These are phyloP conservation scores for Durusdinium trenchii DNA, from an alignment of 73 alveolate genomes.

Conservation along the genomic window DNA sequence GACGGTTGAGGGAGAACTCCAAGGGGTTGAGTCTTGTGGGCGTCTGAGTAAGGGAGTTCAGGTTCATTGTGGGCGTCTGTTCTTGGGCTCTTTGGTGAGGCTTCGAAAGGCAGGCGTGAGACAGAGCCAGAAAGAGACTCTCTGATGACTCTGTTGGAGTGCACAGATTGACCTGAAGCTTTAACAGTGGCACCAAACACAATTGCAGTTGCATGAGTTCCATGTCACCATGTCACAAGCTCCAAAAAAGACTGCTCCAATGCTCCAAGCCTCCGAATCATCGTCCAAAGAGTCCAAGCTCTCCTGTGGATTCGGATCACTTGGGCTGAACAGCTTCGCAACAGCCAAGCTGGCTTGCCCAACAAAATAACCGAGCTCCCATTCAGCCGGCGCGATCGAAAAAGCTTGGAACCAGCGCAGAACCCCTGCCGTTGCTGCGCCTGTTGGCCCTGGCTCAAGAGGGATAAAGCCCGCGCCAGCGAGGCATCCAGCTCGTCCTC, in stretches of 20 bases:
- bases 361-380: neutral
- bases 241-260: no score
- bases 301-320: neutral
- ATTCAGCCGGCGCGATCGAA: neutral
- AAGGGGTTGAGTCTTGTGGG: neutral
- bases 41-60: neutral
- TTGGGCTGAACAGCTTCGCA: neutral
- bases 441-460: neutral
- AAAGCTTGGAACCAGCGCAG: neutral
- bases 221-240: no score
- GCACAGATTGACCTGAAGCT: no score
- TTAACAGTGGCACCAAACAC: no score
- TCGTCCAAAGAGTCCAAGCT: constrained; percentile 44
- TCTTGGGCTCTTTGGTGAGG: no score
- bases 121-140: no score
- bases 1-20: neutral
- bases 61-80: no score
- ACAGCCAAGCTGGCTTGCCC: neutral
- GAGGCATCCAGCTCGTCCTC: constrained; percentile 22
- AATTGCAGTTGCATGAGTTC: no score
- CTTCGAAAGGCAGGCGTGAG: no score
- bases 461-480: neutral
- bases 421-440: neutral
- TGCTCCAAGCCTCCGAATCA: no score
- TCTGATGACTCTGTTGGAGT: no score